Base-by-base conservation (phyloP, 2,329 filamentous ascomycete genomes). In the Fusarium continuum region DNA sequence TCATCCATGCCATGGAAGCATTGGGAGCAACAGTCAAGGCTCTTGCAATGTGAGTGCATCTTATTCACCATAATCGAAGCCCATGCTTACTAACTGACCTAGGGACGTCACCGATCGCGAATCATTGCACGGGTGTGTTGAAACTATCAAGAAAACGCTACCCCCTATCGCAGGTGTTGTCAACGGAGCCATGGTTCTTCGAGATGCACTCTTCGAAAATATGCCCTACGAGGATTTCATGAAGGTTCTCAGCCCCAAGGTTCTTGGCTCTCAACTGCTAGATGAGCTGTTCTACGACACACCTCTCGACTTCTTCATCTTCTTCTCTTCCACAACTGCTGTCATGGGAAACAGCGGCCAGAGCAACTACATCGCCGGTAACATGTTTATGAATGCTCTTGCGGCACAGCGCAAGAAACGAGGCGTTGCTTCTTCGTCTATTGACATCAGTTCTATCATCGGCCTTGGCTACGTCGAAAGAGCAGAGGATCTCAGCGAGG, bases 341-440 rank as follows among this genome's bases (percentile, higher is more conserved):
- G 28, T 9, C 26, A 10, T 51, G 19, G 53, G 47, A 11, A 51
- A 51, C 22, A 31, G 23, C 0, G 53, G 53, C 1, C 53, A 56
- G 16, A 31, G 23, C 2, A 56, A 56, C 1, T 56, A 56, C 5
- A 26, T 34, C 4, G 53, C 53, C 0, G 53, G 38, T 1, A 56
- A 52, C 8, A 28, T 44, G 14, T 56, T 38, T n/a, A 51, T 56
- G 46, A 51, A 25, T 6, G 35, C 35, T 4, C 29, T 43, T 1
- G 38, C 38, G 4, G 28, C 16, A 10, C 45, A 50, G 25, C 45
- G 45, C 0, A 22, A 39, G 3, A 31, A 23, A 1, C 52, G 45
- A 1, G 45, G 52, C 4, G 71, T 50, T 3, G n/a, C 46, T 1
- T 16, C 19, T 11, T 36, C 34, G 5, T 6, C 13, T 6, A 20